phyloP scores from a whole-genome alignment of 2,329 filamentous ascomycete genomes.

The Aspergillus ruber region DNA sequence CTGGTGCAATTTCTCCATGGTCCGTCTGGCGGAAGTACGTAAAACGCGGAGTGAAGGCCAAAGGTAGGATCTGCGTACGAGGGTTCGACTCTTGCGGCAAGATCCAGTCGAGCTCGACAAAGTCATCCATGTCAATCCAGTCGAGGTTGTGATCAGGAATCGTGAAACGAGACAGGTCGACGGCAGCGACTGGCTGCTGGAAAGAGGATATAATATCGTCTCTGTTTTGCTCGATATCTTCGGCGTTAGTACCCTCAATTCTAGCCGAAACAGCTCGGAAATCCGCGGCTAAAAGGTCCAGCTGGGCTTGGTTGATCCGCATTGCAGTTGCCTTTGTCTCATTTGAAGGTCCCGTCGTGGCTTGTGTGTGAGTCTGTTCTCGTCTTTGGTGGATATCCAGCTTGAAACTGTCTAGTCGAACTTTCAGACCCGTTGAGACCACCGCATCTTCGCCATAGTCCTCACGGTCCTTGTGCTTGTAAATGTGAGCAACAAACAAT shows the following conservation, averaged over 20 bases:
- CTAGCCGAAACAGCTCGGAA: slow-evolving; percentile 88
- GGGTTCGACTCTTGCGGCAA: slow-evolving; percentile 83
- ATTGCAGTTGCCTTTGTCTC: slow-evolving; percentile 82
- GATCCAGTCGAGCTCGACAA: slow-evolving; percentile 96
- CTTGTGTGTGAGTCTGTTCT: slow-evolving; percentile 80
- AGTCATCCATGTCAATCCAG: slow-evolving; percentile 99
- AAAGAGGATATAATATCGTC: slow-evolving; percentile 56
- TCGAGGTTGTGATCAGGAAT: slow-evolving; percentile 93
- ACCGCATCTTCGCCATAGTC: slow-evolving; percentile 72
- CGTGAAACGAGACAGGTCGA: slow-evolving; percentile 76
- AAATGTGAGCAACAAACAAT: slow-evolving; percentile 91
- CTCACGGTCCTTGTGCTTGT: slow-evolving; percentile 95
- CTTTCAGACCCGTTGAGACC: slow-evolving; percentile 92
- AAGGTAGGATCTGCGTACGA: slow-evolving; percentile 85
- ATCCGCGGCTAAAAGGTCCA: slow-evolving; percentile 87
- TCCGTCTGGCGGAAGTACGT: slow-evolving; percentile 98
- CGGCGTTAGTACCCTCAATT: slow-evolving; percentile 71
- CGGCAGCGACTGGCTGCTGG: slow-evolving; percentile 46
- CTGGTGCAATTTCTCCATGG: slow-evolving; percentile 67
- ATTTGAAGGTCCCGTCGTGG: slow-evolving; percentile 63
- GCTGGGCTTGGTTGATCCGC: slow-evolving; percentile 89
- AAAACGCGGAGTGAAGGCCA: slow-evolving; percentile 87
- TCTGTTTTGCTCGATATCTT: slow-evolving; percentile 58
- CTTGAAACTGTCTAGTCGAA: slow-evolving; percentile 94
- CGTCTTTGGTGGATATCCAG: slow-evolving; percentile 90